Conservation (phyloP, 1,139 yeast species). For the Kodamaea derodonti region DNA sequence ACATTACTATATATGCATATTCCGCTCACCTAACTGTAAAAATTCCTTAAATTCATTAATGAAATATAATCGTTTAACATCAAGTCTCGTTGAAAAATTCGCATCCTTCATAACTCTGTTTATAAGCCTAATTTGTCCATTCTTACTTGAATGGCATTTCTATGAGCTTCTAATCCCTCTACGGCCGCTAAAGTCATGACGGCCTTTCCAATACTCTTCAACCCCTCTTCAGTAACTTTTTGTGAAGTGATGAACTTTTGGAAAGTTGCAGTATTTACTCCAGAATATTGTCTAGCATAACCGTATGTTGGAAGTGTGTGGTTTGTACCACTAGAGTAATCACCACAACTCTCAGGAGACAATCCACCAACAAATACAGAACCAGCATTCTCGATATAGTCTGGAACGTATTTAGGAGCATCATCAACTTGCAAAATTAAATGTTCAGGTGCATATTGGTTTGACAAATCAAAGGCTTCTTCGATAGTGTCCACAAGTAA, state of each 20-base stretch:
- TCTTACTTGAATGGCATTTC: conserved; percentile 92
- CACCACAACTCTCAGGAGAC: conserved; percentile 98
- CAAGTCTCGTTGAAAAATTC: no score
- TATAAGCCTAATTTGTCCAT: conserved; percentile 71
- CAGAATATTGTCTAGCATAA: conserved; percentile 94
- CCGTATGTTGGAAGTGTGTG: conserved; percentile 98
- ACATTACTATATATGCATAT: no score
- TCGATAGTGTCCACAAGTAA: conserved; percentile 63
- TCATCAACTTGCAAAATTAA: conserved; percentile 83
- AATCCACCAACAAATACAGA: conserved; percentile 93
- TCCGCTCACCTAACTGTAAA: no score
- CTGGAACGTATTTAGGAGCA: conserved; percentile 67
- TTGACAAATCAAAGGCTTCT: conserved; percentile 80
- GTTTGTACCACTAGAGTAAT: conserved; percentile 95
- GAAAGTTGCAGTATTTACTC: conserved; percentile 94
- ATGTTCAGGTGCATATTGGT: conserved; percentile 95
- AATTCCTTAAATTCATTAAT: no score
- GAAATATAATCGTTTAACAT: no score
- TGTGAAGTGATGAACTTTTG: conserved; percentile 94
- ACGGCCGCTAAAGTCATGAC: conserved; percentile 96
- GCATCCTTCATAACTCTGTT: no score
- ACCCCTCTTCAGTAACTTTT: conserved; percentile 80
- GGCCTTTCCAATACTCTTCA: conserved; percentile 84
- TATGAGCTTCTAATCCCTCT: conserved; percentile 95
- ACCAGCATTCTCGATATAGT: conserved; percentile 85